Conservation (phyloP, 768 basidiomycete genomes). For the Trametes meyenii region DNA sequence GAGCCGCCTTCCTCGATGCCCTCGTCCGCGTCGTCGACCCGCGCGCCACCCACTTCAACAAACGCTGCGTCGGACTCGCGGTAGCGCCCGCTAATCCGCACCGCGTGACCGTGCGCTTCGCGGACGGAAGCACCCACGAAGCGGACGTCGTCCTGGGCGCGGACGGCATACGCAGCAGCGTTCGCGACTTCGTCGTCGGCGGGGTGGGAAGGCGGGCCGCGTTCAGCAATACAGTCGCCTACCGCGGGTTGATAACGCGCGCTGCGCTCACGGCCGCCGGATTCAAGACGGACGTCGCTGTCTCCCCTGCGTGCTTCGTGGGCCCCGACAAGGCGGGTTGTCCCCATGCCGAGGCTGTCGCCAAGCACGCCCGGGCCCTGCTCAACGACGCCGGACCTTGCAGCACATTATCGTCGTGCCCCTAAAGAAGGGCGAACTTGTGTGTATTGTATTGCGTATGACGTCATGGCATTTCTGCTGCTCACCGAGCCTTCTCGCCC, state of each 20-base stretch:
- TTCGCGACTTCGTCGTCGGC: conserved; percentile 43
- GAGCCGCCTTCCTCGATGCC: conserved; percentile 54
- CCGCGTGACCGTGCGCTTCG: conserved; percentile 42
- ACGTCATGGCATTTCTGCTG: background rate
- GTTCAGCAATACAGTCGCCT: conserved; percentile 52
- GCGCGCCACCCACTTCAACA: conserved; percentile 49
- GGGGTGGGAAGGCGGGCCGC: conserved; percentile 14
- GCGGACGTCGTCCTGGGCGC: conserved; percentile 52
- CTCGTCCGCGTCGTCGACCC: conserved; percentile 48
- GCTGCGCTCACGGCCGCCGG: conserved; percentile 45
- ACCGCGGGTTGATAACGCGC: conserved; percentile 49
- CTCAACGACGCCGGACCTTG: background rate
- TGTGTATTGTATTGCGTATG: conserved; percentile 24
- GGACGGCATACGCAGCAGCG: conserved; percentile 40
- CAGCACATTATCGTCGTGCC: conserved; percentile 60
- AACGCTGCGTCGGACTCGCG: conserved; percentile 42
- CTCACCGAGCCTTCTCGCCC: conserved; percentile 18
- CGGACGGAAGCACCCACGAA: conserved; percentile 50
- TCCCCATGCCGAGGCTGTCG: background rate
- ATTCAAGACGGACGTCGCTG: conserved; percentile 42
- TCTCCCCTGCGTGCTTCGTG: conserved; percentile 44
- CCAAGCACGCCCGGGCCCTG: background rate
- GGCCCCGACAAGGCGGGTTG: conserved; percentile 39
- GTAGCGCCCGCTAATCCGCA: conserved; percentile 25
- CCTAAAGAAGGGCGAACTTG: conserved; percentile 45